Conservation (phyloP, 1,139 yeast genomes). For the Candida smagusa region DNA sequence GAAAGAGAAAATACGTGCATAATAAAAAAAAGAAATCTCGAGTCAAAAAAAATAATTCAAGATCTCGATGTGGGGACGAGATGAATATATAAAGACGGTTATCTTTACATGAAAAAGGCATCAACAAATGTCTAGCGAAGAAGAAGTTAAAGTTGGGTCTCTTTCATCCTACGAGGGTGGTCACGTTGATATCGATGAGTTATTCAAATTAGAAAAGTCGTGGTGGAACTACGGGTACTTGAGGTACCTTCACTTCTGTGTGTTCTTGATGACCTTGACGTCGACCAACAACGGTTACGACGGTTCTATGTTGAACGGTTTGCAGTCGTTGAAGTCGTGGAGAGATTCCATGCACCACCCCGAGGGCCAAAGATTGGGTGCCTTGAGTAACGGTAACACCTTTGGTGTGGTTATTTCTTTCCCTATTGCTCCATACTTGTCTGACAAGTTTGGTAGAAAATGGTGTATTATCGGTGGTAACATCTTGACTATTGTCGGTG, state of each 20-base stretch:
- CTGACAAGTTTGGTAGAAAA: slow-evolving; percentile 49
- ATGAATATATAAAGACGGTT: no score
- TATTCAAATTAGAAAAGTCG: slow-evolving; percentile 9
- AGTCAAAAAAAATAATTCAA: no score
- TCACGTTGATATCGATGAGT: slow-evolving; percentile 1
- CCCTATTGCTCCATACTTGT: slow-evolving; percentile 27
- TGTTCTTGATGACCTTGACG: slow-evolving; percentile 18
- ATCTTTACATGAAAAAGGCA: no score
- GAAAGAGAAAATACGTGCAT: no score
- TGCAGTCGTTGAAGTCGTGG: slow-evolving; percentile 18
- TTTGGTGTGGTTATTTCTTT: slow-evolving; percentile 23
- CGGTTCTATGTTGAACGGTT: slow-evolving; percentile 21
- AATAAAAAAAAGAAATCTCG: no score
- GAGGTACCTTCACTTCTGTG: slow-evolving; percentile 12
- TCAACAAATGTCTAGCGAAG: not conserved
- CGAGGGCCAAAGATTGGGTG: slow-evolving; percentile 18
- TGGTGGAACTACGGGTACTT: slow-evolving; percentile 13
- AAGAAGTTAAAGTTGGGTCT: no score
- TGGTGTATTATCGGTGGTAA: slow-evolving; percentile 13
- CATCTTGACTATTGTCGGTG: slow-evolving; percentile 12
- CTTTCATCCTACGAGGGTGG: no score
- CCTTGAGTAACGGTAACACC: slow-evolving; percentile 20
- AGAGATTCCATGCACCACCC: slow-evolving; percentile 17
- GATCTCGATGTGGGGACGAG: no score
- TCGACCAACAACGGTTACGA: slow-evolving; percentile 22